A percentile compares a stretch with the other conserved stretches of the same genome.
These are phyloP conservation scores for Beauveria varroae DNA, from an alignment of 2,329 filamentous ascomycete species.

Conservation along the genomic window DNA sequence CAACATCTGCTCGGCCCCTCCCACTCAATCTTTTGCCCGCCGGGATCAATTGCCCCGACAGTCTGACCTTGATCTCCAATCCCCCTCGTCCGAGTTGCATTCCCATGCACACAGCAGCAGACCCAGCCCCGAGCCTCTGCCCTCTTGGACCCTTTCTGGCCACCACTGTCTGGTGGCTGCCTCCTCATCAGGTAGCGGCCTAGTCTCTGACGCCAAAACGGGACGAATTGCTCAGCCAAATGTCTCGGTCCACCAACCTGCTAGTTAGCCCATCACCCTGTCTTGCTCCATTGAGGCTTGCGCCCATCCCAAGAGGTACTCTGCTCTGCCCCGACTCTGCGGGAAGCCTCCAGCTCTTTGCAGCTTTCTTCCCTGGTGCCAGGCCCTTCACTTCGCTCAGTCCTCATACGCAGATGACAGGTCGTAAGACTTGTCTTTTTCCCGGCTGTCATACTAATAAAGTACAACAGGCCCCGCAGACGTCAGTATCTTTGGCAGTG, in stretches of 20 bases:
- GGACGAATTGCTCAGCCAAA: conserved; percentile 6
- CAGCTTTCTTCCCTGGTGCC: neutral
- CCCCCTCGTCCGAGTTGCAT: neutral
- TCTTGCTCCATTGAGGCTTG: neutral
- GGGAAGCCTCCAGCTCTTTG: neutral
- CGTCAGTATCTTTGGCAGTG: neutral
- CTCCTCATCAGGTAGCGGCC: conserved; percentile 4
- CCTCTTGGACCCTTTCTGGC: conserved; percentile 4
- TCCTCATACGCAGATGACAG: conserved; percentile 11
- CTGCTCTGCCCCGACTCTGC: neutral
- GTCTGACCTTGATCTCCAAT: neutral
- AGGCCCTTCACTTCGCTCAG: conserved; percentile 1
- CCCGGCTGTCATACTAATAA: neutral
- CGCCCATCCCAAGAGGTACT: neutral
- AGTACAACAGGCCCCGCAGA: neutral
- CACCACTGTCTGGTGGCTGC: neutral
- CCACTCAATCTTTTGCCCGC: neutral
- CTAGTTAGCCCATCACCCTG: neutral
- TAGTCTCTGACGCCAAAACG: neutral
- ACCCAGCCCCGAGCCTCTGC: conserved; percentile 2
- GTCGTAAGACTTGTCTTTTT: conserved; percentile 3
- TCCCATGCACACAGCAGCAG: neutral
- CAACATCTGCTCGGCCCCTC: neutral
- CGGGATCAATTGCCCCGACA: neutral
- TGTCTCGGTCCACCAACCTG: conserved; percentile 6